These are phyloP conservation scores for Ophiosphaerella narmari DNA, from an alignment of 2,329 filamentous ascomycete genomes.

Conservation along the genomic window DNA sequence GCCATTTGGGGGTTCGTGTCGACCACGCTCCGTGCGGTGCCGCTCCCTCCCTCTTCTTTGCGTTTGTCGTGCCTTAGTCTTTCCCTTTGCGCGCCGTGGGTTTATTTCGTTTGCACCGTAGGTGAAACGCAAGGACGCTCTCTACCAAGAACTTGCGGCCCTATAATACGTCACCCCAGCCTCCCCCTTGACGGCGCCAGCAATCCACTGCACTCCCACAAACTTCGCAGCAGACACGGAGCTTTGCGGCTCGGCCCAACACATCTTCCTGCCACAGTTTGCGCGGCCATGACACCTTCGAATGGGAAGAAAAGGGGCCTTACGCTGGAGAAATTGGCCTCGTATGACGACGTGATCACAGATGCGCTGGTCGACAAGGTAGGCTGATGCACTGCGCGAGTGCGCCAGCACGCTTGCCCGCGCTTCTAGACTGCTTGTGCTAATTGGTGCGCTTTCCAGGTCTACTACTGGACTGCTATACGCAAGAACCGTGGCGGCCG, in stretches of 20 bases:
- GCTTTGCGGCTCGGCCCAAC: neutral
- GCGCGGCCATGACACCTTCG: constrained; percentile 49
- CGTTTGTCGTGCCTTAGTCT: constrained; percentile 20
- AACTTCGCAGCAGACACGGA: constrained; percentile 4
- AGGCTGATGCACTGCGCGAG: constrained; percentile 44
- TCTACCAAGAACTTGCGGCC: constrained; percentile 2
- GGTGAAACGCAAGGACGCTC: constrained; percentile 26
- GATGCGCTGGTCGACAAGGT: constrained; percentile 96
- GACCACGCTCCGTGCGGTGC: constrained; percentile 28
- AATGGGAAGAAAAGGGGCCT: constrained; percentile 68
- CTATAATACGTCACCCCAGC: constrained; percentile 37
- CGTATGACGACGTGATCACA: constrained; percentile 94
- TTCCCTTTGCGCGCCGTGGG: constrained; percentile 14
- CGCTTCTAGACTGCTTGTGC: constrained; percentile 5
- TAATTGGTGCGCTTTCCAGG: constrained; percentile 56
- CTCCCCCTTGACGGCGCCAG: constrained; percentile 10
- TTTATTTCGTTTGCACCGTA: constrained; percentile 6
- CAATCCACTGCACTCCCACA: neutral
- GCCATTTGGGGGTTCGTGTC: constrained; percentile 20
- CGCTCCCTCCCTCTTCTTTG: constrained; percentile 28
- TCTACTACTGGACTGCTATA: constrained; percentile 95
- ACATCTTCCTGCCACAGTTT: constrained; percentile 1
- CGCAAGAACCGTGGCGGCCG: constrained; percentile 87
- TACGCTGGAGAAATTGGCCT: constrained; percentile 83
- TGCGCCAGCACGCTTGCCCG: constrained; percentile 15